phyloP scores from a whole-genome alignment of 768 basidiomycete species.

The Suillus lakei region DNA sequence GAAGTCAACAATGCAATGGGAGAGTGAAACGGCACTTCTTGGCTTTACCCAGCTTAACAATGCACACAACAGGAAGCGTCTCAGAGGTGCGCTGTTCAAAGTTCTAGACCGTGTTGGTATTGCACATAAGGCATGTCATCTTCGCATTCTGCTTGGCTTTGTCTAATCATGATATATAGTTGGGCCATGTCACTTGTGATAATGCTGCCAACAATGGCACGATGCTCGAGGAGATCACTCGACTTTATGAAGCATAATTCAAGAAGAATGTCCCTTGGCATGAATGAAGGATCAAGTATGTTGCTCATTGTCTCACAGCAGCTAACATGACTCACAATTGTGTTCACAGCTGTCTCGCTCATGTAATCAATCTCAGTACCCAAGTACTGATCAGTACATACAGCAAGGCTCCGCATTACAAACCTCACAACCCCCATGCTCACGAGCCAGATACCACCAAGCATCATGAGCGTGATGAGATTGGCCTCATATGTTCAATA shows the following conservation, averaged over 20 bases:
- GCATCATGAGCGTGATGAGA: constrained; percentile 19
- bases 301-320: not conserved
- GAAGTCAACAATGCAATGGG: constrained; percentile 28
- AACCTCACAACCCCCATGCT: too few relatives aligned
- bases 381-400: constrained; percentile 29
- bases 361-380: constrained; percentile 39
- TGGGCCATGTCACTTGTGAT: constrained; percentile 40
- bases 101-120: constrained; percentile 33
- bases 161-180: too few relatives aligned
- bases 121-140: constrained; percentile 26
- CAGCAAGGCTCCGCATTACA: too few relatives aligned
- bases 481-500: constrained; percentile 25
- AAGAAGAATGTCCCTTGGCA: too few relatives aligned
- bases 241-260: not conserved
- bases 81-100: constrained; percentile 41
- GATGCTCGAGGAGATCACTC: constrained; percentile 35
- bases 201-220: constrained; percentile 43
- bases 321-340: too few relatives aligned
- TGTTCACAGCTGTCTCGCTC: constrained; percentile 33
- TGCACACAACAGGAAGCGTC: constrained; percentile 36
- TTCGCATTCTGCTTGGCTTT: too few relatives aligned
- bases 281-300: too few relatives aligned
- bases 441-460: too few relatives aligned
- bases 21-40: constrained; percentile 34
- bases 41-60: constrained; percentile 44